Evolutionary conservation across 306 rosid genomes (phyloP), one percentile per base, ranked within the genome.

Genomic region (Purshia tridentata): DNA sequence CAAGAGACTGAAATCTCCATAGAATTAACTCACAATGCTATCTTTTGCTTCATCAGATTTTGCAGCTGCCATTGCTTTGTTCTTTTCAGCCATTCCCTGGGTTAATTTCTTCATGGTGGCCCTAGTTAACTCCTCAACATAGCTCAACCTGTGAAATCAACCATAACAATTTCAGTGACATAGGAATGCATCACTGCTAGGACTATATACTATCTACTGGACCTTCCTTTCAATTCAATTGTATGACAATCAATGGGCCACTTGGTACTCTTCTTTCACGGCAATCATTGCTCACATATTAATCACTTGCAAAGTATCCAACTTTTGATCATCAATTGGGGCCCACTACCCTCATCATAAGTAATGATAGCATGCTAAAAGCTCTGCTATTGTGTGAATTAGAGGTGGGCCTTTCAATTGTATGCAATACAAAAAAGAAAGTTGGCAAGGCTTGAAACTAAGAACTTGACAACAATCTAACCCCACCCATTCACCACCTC

Each of bases 21-120:
- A 37, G 59, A 81, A 40, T 52, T 61, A 55, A 90, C 98, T 87
- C 81, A 91, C 98, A 83, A 95, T 86, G 72, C 50, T 83, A 70
- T 86, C 85, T 85, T 91, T 95, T 35, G 89, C 99, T 82, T 95
- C 98, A 11, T 91, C 91, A 58, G 99, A 85, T 84, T 91, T 95
- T 75, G 99, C 99, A 73, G 88, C 84, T 42, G 98, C 90, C 97
- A 95, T 86, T 18, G 98, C 87, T 85, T 91, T 91, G 82, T 86
- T 94, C 82, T 88, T 90, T 80, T 88, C 95, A 60, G 90, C 96
- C 98, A 91, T 90, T 81, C 97, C 99, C 75, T 95, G 99, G 65
- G 97, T 95, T 82, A 95, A 84, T 75, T 95, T 95, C 92, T 87
- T 95, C 82, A 90, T 87, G 42, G 99, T 91, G 45, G 96, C 96